Conservation (phyloP, 129 eudicot genomes). For the Smallanthus sonchifolius region DNA sequence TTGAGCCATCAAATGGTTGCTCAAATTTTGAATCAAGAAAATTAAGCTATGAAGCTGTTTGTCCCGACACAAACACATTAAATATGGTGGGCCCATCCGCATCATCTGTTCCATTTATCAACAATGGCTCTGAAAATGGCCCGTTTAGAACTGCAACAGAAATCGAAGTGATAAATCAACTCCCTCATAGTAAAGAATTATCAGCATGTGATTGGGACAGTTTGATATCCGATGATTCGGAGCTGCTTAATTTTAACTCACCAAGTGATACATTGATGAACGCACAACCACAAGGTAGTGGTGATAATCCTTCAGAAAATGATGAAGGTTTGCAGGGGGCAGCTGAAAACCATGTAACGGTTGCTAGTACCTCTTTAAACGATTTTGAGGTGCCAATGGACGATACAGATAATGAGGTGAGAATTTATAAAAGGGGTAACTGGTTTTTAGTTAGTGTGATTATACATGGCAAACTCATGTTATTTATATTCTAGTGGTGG, state of each 20-base stretch:
- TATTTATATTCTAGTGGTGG: neutral
- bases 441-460: neutral
- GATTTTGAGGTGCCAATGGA: conserved; percentile 33
- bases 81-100: conserved; percentile 26
- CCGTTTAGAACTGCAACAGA: conserved; percentile 29
- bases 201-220: conserved; percentile 62
- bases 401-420: conserved; percentile 56
- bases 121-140: conserved; percentile 27
- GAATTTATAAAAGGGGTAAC: conserved; percentile 2
- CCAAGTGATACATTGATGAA: conserved; percentile 33
- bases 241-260: conserved; percentile 56
- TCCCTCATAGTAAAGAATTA: conserved; percentile 46
- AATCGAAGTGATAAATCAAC: conserved; percentile 28
- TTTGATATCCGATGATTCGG: conserved; percentile 55
- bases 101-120: conserved; percentile 26
- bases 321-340: conserved; percentile 4
- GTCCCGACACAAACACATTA: conserved; percentile 25
- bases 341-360: conserved; percentile 25
- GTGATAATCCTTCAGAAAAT: conserved; percentile 34
- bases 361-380: conserved; percentile 30
- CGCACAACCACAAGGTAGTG: conserved; percentile 21
- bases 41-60: conserved; percentile 33
- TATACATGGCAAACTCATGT: neutral
- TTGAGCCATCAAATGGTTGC: conserved; percentile 26
- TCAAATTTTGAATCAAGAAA: conserved; percentile 46